Evolutionary conservation across 169 alveolate species (phyloP), one percentile per base, ranked within the genome.

Genomic region (Hammondia hammondi): DNA sequence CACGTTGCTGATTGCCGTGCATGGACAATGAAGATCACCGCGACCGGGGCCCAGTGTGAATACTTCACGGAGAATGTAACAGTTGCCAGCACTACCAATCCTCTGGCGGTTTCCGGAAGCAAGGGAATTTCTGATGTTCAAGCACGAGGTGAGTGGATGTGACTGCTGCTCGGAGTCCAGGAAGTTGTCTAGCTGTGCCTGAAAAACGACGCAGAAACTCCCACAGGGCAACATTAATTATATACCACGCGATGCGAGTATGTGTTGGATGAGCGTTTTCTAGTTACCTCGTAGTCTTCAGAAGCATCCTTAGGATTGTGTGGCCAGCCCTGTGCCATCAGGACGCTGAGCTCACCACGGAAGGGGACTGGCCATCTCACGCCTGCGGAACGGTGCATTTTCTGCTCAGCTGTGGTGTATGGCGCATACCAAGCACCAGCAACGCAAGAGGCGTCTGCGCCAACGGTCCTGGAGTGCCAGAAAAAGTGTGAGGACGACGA

Each of bases 61-160:
- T 67, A 67, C 77, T 67, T 67, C n/a, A 67, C 77, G 77, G 77
- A 67, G 77, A 29, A 2, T 14, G n/a, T 27, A 67, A 29, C 35
- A 21, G 77, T 67, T 27, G 77, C 24, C 77, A 67, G 77, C 77
- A 27, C 32, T 29, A 67, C 77, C 2, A 67, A 67, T 27, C 77
- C 77, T 17, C 77, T 67, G 77, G 77, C 77, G 35, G 77, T 67
- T 21, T 67, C 77, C 77, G 77, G 77, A 17, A 67, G 77, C 77
- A 67, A 27, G 32, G 77, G 77, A 67, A 4, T 67, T 17, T 27
- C 32, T 67, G 77, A 67, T 27, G 32, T 67, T 67, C 77, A 67
- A 27, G 27, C 32, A 27, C 77, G 32, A 21, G 77, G 77, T 52
- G 61, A 52, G 61, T 14, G 61, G 19, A 52, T 52, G 61, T 10